These are phyloP conservation scores for Triticum dicoccoides DNA, from an alignment of 176 grass and related monocot genomes.

Conservation along the genomic window DNA sequence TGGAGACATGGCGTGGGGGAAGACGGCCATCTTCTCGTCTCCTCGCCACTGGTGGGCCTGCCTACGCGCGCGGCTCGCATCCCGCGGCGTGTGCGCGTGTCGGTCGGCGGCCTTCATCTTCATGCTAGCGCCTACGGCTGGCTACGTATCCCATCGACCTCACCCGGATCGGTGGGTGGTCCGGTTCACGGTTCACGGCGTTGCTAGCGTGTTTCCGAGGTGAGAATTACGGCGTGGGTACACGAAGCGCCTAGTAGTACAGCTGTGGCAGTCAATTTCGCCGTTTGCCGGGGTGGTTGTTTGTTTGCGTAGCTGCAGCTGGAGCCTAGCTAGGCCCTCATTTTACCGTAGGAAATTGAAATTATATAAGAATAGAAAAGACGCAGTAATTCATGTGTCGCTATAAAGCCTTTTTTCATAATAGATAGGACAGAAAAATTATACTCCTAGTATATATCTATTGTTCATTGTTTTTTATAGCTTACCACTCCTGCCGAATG, in stretches of 20 bases:
- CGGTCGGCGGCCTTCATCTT: conserved; percentile 30
- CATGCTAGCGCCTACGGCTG: not conserved
- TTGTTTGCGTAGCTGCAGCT: not conserved
- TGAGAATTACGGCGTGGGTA: not conserved
- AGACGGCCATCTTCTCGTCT: not conserved
- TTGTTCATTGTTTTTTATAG: too few relatives aligned
- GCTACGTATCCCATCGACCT: not conserved
- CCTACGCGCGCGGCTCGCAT: conserved; percentile 17
- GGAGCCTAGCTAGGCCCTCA: not conserved
- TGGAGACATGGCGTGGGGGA: conserved; percentile 20
- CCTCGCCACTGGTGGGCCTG: not conserved
- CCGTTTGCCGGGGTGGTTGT: not conserved
- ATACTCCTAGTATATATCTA: too few relatives aligned
- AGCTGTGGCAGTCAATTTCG: not conserved
- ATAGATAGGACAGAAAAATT: too few relatives aligned
- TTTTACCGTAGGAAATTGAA: not conserved
- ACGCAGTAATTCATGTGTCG: too few relatives aligned
- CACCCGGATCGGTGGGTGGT: not conserved
- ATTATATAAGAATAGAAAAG: not conserved
- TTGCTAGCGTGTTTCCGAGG: conserved; percentile 16
- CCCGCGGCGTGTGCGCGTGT: conserved; percentile 36
- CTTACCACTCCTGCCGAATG: too few relatives aligned
- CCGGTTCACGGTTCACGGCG: not conserved
- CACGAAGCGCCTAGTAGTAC: not conserved
- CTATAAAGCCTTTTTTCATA: too few relatives aligned